phyloP scores from a whole-genome alignment of 495 filamentous ascomycete species.

The Hypoxylon lienhwacheense region DNA sequence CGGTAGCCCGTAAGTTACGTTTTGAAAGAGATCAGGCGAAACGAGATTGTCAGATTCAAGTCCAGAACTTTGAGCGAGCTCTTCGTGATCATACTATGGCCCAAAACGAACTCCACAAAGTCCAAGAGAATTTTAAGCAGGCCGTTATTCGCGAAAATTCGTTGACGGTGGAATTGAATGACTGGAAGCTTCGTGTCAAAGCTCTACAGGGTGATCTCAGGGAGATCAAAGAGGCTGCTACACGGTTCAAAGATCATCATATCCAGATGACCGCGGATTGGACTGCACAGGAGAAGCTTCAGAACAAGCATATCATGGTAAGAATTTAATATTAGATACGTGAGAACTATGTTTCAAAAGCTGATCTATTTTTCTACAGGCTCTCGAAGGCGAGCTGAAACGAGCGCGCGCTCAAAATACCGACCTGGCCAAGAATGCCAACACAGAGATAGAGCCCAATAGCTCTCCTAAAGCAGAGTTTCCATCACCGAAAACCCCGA shows the following conservation, averaged over 20 bases:
- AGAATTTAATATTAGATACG: neutral
- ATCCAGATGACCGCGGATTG: neutral
- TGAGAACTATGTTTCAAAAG: neutral
- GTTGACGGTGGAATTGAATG: neutral
- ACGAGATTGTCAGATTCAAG: neutral
- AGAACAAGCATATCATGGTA: conserved; percentile 11
- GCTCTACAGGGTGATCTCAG: neutral
- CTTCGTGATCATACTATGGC: neutral
- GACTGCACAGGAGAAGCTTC: neutral
- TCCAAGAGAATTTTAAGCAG: neutral
- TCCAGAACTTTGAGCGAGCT: neutral
- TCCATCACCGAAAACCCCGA: neutral
- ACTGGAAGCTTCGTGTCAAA: neutral
- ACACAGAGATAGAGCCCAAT: neutral
- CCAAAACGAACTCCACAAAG: neutral
- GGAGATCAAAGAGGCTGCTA: neutral
- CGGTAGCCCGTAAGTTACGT: neutral
- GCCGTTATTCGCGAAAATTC: neutral
- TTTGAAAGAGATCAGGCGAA: conserved; percentile 3
- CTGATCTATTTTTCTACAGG: conserved; percentile 6
- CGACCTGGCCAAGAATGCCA: neutral
- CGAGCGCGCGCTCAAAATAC: neutral
- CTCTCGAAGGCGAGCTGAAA: conserved; percentile 15
- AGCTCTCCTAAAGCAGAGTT: neutral
- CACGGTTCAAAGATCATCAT: conserved; percentile 3